Evolutionary conservation across 305 asterid species (phyloP).

Genomic region (Fraxinus floribunda): DNA sequence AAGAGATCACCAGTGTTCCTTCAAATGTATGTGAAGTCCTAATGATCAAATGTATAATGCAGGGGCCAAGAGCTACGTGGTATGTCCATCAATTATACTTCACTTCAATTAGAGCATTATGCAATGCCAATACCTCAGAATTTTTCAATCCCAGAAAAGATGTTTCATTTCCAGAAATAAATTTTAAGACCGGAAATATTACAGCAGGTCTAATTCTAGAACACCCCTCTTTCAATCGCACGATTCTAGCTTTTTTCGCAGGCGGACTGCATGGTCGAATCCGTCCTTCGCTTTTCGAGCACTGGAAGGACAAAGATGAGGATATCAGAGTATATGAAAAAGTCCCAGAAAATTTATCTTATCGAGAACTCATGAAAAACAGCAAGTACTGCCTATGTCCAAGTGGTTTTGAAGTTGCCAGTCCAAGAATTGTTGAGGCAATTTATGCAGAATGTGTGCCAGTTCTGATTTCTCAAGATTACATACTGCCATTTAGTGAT

Average conservation of each 20-base stretch:
- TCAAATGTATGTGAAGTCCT: background rate
- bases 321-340: conserved; percentile 34
- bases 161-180: conserved; percentile 57
- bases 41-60: background rate
- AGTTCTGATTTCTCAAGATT: conserved; percentile 43
- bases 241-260: conserved; percentile 56
- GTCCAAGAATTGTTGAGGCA: conserved; percentile 51
- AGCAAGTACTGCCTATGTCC: conserved; percentile 51
- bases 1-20: background rate
- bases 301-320: conserved; percentile 48
- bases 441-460: conserved; percentile 52
- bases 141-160: conserved; percentile 66
- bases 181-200: conserved; percentile 36
- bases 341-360: conserved; percentile 27
- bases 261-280: conserved; percentile 56
- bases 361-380: conserved; percentile 40
- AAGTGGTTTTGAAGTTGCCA: conserved; percentile 53
- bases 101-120: conserved; percentile 59
- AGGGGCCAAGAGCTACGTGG: conserved; percentile 79
- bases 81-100: conserved; percentile 54
- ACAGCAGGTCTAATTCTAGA: conserved; percentile 14
- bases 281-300: conserved; percentile 40
- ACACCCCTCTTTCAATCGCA: conserved; percentile 27
- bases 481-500: conserved; percentile 43
- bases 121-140: conserved; percentile 72